These are phyloP conservation scores for Neurospora sp. DNA, from an alignment of 2,329 filamentous ascomycete species.

Conservation along the genomic window DNA sequence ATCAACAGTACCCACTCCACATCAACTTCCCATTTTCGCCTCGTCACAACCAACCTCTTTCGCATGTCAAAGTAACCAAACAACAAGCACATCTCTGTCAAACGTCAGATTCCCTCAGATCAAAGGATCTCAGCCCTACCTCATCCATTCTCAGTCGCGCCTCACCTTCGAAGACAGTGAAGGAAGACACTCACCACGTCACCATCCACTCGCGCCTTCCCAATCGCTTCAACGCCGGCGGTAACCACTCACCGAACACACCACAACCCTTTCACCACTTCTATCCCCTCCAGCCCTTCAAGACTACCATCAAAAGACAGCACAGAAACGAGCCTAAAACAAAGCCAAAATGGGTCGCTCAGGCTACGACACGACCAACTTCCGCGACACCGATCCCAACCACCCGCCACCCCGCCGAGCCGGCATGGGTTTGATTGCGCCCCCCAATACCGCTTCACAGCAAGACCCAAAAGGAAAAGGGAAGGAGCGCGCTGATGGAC, in stretches of 20 bases:
- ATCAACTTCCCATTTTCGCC: neutral
- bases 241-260: neutral
- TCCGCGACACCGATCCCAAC: neutral
- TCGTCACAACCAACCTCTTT: neutral
- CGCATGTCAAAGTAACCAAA: neutral
- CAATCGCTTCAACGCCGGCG: fast-evolving
- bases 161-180: neutral
- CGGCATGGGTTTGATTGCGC: neutral
- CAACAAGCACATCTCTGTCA: neutral
- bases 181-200: neutral
- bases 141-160: neutral
- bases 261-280: neutral
- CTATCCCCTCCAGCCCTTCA: neutral
- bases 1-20: neutral
- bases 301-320: neutral
- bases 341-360: neutral
- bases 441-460: too few species aligned
- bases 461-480: neutral
- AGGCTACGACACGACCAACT: neutral
- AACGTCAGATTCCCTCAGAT: neutral
- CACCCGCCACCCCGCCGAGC: neutral
- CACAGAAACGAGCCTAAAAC: neutral
- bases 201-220: neutral
- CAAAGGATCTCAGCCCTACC: neutral
- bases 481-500: neutral